Evolutionary conservation across 192 early-diverging fungal species (phyloP).

Genomic region (Piromyces finnis): DNA sequence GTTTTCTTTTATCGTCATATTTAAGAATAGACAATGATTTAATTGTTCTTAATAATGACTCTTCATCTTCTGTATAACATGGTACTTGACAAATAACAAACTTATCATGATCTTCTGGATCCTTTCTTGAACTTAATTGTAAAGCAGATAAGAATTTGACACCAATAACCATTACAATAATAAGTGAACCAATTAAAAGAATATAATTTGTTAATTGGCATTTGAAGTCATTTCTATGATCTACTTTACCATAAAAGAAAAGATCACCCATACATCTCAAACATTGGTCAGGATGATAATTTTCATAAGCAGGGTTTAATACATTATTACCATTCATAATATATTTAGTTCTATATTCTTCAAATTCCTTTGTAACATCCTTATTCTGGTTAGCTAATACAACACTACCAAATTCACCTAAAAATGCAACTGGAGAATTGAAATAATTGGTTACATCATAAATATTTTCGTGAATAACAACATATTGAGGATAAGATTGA

Average conservation of each 20-base stretch:
- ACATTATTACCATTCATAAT: background rate
- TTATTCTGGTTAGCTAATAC: background rate
- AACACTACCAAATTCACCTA: background rate
- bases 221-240: conserved; percentile 57
- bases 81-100: conserved; percentile 90
- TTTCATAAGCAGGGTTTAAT: background rate
- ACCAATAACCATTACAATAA: conserved; percentile 66
- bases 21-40: conserved; percentile 78
- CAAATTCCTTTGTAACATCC: background rate
- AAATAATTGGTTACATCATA: background rate
- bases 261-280: conserved; percentile 59
- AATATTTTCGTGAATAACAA: background rate
- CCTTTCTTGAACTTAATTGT: conserved; percentile 53
- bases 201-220: conserved; percentile 75
- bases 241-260: conserved; percentile 74
- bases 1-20: conserved; percentile 96
- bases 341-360: background rate
- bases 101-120: conserved; percentile 67
- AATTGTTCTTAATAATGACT: conserved; percentile 76
- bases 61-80: conserved; percentile 96
- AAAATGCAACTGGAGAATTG: background rate
- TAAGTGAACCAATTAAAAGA: conserved; percentile 55
- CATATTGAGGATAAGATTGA: background rate
- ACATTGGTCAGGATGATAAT: conserved; percentile 14
- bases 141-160: conserved; percentile 82